Conservation (phyloP, 2,329 filamentous ascomycete species). For the Colletotrichum eremochloae region DNA sequence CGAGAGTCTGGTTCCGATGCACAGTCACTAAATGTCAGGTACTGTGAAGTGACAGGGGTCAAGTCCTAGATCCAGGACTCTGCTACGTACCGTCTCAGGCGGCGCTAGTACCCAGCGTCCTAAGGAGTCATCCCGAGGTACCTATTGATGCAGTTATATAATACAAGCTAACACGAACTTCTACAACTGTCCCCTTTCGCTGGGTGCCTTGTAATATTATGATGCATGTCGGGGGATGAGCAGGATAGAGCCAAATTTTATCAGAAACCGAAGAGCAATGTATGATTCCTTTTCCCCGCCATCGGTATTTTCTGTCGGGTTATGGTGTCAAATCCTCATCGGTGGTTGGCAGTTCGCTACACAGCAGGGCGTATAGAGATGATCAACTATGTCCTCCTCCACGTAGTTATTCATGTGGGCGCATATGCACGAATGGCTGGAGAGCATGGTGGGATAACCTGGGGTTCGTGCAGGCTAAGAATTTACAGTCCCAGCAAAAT, state of each 20-base stretch:
- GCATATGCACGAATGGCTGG: constrained; percentile 39
- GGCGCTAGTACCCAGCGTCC: constrained; percentile 18
- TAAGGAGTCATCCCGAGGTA: constrained; percentile 32
- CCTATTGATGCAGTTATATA: constrained; percentile 2
- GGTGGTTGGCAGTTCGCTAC: neutral
- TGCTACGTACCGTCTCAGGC: constrained; percentile 16
- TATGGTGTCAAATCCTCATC: neutral
- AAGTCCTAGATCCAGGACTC: constrained; percentile 39
- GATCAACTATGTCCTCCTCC: constrained; percentile 20
- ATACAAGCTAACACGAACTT: neutral
- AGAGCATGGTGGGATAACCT: constrained; percentile 23
- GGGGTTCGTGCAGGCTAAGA: constrained; percentile 35
- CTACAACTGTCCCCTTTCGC: neutral
- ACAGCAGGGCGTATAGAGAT: constrained; percentile 20
- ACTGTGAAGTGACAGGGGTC: constrained; percentile 30
- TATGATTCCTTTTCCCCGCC: neutral
- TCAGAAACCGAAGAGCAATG: neutral
- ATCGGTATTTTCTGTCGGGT: neutral
- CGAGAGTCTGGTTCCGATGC: constrained; percentile 28
- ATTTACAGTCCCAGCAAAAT: constrained; percentile 25
- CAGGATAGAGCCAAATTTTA: neutral
- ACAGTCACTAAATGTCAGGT: constrained; percentile 32
- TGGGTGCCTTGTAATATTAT: neutral
- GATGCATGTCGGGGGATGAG: neutral
- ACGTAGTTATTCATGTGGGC: constrained; percentile 28